Evolutionary conservation across 2,329 filamentous ascomycete species (phyloP), one percentile per base, ranked within the genome.

Genomic region (Fusarium temperatum): DNA sequence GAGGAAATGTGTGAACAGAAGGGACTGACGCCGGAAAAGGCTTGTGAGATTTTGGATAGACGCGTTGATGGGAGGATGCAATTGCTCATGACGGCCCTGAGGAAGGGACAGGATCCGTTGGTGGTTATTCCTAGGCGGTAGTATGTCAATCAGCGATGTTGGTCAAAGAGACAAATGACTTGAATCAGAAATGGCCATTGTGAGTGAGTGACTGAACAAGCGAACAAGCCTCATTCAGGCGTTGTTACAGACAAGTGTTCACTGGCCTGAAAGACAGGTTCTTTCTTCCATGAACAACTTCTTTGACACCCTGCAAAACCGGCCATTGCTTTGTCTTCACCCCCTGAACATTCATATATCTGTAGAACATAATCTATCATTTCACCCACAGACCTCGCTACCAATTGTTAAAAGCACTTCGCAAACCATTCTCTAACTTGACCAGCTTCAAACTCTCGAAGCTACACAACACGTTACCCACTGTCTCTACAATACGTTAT

Each of bases 31-130:
- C 48, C 53, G 1, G 42, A 59, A 8, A 60, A 78, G 53, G 69
- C 69, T 4, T 75, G 72, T 39, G 32, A 36, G 18, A 39, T 28
- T 51, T 28, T 78, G 56, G 77, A 80, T 62, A 50, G 39, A 36
- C 63, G 68, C 28, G 58, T 79, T 45, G 69, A 78, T 48, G 76
- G 78, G 41, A 61, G 78, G 32, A 76, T 80, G 55, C 68, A 76
- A 39, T 30, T 74, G 61, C 47, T 79, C 44, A 68, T 77, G 44
- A 39, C 59, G 13, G 74, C 65, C 14, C 13, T 80, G 58, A 72
- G 70, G 11, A 71, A 62, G 51, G 68, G 70, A 0, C 41, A 75
- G 53, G 72, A 79, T 60, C 78, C 78, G 4, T 67, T 80, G 9
- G 39, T 57, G 24, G 73, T 70, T 32, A 75, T 79, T 41, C 62